These are phyloP conservation scores for Triglochin maritima DNA, from an alignment of 106 monocot genomes.

Conservation along the genomic window DNA sequence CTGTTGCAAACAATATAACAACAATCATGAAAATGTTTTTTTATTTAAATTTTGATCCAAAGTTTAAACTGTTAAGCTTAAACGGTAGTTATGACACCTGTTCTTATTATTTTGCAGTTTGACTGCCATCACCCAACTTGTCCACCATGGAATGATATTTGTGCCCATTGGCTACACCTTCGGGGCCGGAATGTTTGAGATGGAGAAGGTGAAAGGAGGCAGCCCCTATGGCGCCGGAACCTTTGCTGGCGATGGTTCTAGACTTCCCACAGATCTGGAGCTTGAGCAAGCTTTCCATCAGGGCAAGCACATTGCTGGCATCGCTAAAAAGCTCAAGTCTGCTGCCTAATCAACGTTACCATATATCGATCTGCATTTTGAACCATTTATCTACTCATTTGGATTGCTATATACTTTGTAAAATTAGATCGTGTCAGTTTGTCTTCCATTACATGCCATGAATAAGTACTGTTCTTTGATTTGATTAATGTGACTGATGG, in stretches of 20 bases:
- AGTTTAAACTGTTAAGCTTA: too few species aligned
- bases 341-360: neutral
- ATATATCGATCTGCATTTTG: too few species aligned
- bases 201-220: slow-evolving; percentile 54
- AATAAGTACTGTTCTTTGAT: too few species aligned
- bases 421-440: too few species aligned
- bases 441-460: too few species aligned
- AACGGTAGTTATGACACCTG: too few species aligned
- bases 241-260: slow-evolving; percentile 63
- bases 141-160: slow-evolving; percentile 82
- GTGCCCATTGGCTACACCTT: slow-evolving; percentile 79
- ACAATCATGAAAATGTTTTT: too few species aligned
- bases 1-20: too few species aligned
- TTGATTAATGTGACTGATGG: too few species aligned
- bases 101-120: slow-evolving; percentile 27
- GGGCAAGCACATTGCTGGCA: slow-evolving; percentile 55
- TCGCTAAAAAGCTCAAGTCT: slow-evolving; percentile 64
- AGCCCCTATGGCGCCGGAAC: slow-evolving; percentile 83
- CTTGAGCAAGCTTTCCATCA: slow-evolving; percentile 63
- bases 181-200: slow-evolving; percentile 78
- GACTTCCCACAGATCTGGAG: slow-evolving; percentile 50
- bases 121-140: slow-evolving; percentile 73
- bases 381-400: too few species aligned
- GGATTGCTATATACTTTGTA: too few species aligned
- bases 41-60: too few species aligned